Percentiles rank a stretch among this genome's conserved stretches.
Evolutionary conservation across 192 early-diverging fungal genomes (phyloP).

Genomic region (Neocallimastix lanati): DNA sequence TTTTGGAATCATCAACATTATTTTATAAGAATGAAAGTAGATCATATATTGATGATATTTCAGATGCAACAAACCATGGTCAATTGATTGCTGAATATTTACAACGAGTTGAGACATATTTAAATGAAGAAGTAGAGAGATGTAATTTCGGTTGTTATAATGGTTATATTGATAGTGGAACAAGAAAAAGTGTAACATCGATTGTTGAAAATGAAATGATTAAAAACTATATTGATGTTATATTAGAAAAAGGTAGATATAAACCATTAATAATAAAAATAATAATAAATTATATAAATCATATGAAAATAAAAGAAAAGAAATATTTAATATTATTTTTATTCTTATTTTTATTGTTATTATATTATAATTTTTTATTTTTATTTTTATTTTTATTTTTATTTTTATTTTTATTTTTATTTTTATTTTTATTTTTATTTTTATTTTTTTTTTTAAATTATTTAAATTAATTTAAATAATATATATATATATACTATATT

Average conservation of each 20-base stretch:
- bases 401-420: no score
- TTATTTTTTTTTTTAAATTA: no score
- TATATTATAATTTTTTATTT: no score
- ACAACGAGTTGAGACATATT: background rate
- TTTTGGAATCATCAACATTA: background rate
- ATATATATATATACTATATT: no score
- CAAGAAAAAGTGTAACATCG: background rate
- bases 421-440: no score
- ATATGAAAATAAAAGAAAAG: no score
- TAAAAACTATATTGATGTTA: background rate
- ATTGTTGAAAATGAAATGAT: background rate
- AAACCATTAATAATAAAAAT: no score
- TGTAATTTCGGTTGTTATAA: background rate
- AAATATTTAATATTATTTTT: no score
- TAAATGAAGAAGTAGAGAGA: background rate
- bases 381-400: no score
- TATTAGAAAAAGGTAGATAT: background rate
- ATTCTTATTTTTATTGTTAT: no score
- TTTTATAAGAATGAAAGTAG: background rate
- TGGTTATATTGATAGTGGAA: background rate
- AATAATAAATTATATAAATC: no score
- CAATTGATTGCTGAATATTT: background rate
- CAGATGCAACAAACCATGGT: background rate
- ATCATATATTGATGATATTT: background rate
- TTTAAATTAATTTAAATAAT: no score